Evolutionary conservation across 495 filamentous ascomycete species (phyloP), one percentile per base, ranked within the genome.

Genomic region (Neurospora sp.): DNA sequence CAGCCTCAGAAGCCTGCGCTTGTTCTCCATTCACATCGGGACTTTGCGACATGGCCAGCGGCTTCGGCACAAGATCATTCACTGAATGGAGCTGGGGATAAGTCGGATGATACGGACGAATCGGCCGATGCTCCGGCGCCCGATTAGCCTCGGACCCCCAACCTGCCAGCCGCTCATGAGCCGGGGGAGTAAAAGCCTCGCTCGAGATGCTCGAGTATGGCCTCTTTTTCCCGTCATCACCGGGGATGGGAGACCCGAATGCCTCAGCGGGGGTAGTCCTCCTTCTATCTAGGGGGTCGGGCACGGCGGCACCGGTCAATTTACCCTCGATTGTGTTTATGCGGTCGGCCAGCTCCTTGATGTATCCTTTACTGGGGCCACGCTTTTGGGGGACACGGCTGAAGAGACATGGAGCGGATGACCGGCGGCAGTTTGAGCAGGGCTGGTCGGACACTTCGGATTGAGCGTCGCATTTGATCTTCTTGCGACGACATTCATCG

Each of bases 341-440:
- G 38, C 95, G 87, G 76, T 97, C 94, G 39, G 94, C 94, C 3
- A 98, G 87, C 79, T 98, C 95, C 79, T 98, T 98, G 79, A 98
- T 98, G 77, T 98, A 98, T 0, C 95, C 95, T 89, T 98, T 98
- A 77, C 93, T 97, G 6, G 95, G 95, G 7, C 95, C 95, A 72
- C 95, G 89, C 81, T 98, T 98, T 89, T 96, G 93, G 2, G 94
- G 95, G 48, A 96, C 92, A 74, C 95, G 88, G 83, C 93, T 97
- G 78, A 97, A 98, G 10, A 93, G 90, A 80, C 95, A 98, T 13
- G 87, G 87, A 13, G 90, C 89, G 5, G 88, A 87, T 7, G 94
- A 90, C 45, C 95, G 88, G 70, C 90, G 90, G 80, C 95, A 98
- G 77, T 93, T 96, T 3, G 92, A 92, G 78, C 95, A 98, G 17